Base-by-base conservation (phyloP, 1,139 yeast species). In the Candida tunisiensis region DNA sequence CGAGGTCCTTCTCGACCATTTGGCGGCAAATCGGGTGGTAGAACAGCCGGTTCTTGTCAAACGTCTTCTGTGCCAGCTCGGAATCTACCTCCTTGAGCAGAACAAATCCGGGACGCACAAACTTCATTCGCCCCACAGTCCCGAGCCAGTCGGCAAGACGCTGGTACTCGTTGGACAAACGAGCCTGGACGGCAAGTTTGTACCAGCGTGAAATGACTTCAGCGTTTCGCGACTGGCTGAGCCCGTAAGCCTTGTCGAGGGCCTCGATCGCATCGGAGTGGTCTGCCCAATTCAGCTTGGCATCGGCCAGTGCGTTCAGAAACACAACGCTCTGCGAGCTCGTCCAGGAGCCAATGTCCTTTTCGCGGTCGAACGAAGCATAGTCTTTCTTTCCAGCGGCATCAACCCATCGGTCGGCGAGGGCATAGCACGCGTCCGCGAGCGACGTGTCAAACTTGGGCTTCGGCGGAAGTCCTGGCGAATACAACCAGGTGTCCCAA, bases 41-140 rank as follows among this genome's bases (percentile, higher is more conserved):
- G 27, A 62, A 57, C 23, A 47, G 44, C 45, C 71, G 69, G 46
- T 61, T 64, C 45, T 62, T 62, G 25, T 54, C 55, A 54, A 78
- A 83, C 12, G 82, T 78, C 3, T 48, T 48, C 14, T 74, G 43
- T 0, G 94, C 94, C 39, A 73, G 55, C 8, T 62, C 54, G 28
- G 66, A 69, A 47, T 79, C 78, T 15, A 74, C 85, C 14, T 56
- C 45, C 45, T 70, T 64, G 34, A 83, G 58, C 35, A 71, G 54
- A 21, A 69, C 62, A 54, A 68, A 82, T 2, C 92, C 83, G 15
- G 94, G 93, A 49, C 94, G 67, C 21, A 80, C 93, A 47, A 73
- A 83, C 59, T 83, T 83, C 94, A 83, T 83, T 59, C 95, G 68
- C 14, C 95, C 95, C 16, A 82, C 91, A 3, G 88, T 73, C 6